Conservation (phyloP, 2,329 filamentous ascomycete genomes). For the Chlorencoelia australis region DNA sequence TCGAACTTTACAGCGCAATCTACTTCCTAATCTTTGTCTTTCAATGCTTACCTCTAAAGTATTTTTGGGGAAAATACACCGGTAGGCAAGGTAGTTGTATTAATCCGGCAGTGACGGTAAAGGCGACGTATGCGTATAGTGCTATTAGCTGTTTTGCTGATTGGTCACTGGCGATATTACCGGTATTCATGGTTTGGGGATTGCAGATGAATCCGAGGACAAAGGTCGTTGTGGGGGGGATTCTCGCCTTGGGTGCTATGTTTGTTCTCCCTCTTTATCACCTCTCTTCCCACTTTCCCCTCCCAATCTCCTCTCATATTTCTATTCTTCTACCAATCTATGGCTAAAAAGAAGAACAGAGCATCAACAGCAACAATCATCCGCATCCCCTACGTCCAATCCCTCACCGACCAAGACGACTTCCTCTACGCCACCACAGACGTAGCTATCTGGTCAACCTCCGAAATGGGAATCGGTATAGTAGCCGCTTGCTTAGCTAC, state of each 20-base stretch:
- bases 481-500: conserved; percentile 32
- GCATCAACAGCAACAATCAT: conserved; percentile 33
- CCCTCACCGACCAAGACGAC: conserved; percentile 28
- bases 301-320: conserved; percentile 9
- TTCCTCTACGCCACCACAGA: conserved; percentile 32
- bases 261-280: conserved; percentile 20
- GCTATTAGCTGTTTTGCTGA: conserved; percentile 31
- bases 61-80: conserved; percentile 31
- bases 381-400: conserved; percentile 32
- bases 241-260: conserved; percentile 29
- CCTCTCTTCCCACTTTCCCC: not conserved
- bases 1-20: conserved; percentile 27
- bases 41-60: conserved; percentile 30
- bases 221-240: conserved; percentile 28
- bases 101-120: conserved; percentile 21
- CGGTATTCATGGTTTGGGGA: conserved; percentile 33
- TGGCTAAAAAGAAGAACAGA: conserved; percentile 7
- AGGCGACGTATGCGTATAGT: conserved; percentile 31
- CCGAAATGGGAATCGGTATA: conserved; percentile 33
- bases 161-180: conserved; percentile 33
- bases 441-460: conserved; percentile 34
- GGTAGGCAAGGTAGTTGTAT: conserved; percentile 28
- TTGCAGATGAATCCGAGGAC: conserved; percentile 31
- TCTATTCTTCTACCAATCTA: not conserved
- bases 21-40: conserved; percentile 31